phyloP scores from a whole-genome alignment of 192 early-diverging fungal species.

The Backusella australiensis region DNA sequence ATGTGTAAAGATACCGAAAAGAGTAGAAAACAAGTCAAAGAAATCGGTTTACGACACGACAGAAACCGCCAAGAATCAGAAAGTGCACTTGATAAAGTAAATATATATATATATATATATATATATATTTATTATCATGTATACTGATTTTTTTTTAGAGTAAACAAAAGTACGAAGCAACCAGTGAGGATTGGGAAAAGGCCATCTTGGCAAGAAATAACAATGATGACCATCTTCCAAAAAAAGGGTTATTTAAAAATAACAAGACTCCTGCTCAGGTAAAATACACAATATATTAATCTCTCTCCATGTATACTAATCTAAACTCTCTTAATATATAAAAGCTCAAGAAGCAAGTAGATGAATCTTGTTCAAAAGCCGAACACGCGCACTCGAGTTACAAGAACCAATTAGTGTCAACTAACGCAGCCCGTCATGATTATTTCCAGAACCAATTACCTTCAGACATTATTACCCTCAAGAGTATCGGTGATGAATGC shows the following conservation, averaged over 20 bases:
- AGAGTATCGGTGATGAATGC: slow-evolving; percentile 84
- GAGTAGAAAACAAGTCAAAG: slow-evolving; percentile 82
- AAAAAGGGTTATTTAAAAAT: slow-evolving; percentile 51
- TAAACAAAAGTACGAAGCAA: slow-evolving; percentile 74
- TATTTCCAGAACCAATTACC: slow-evolving; percentile 76
- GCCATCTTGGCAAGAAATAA: slow-evolving; percentile 56
- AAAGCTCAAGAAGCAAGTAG: slow-evolving; percentile 74
- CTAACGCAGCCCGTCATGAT: slow-evolving; percentile 71
- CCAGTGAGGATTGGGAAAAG: slow-evolving; percentile 86
- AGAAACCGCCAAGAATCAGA: slow-evolving; percentile 80
- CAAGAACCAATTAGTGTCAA: slow-evolving; percentile 71
- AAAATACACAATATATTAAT: slow-evolving; percentile 2
- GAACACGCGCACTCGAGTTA: slow-evolving; percentile 81
- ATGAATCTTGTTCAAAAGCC: slow-evolving; percentile 85
- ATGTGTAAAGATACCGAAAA: slow-evolving; percentile 78
- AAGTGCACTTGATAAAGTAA: slow-evolving; percentile 77
- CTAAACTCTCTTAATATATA: neutral
- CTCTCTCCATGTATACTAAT: neutral
- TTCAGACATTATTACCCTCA: slow-evolving; percentile 73
- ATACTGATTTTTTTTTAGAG: slow-evolving; percentile 37
- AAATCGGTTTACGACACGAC: slow-evolving; percentile 71
- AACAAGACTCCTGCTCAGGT: slow-evolving; percentile 65
- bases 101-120: neutral
- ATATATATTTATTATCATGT: neutral
- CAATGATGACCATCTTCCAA: slow-evolving; percentile 31